Evolutionary conservation across 345 rosid species (phyloP).

Genomic region (Aegle marmelos): DNA sequence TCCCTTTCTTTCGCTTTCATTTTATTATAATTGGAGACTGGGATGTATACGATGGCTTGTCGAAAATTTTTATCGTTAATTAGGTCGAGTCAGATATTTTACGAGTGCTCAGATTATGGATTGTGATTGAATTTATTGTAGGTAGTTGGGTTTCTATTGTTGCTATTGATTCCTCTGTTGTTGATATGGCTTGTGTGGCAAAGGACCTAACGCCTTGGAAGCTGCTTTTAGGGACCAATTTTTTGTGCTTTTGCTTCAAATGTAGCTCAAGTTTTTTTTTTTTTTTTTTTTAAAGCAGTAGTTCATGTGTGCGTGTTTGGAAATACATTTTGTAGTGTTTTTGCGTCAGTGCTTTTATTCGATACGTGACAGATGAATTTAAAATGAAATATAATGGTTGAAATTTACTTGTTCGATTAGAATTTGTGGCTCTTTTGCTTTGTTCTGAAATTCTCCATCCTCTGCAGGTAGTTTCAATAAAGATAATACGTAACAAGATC

Average conservation of each 20-base stretch:
- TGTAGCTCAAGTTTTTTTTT: background rate
- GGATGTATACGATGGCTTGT: too few species aligned
- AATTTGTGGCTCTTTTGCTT: background rate
- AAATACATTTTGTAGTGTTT: background rate
- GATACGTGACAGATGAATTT: background rate
- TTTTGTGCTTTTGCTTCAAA: background rate
- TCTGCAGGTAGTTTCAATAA: constrained; percentile 75
- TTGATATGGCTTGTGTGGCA: background rate
- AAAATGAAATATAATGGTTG: too few species aligned
- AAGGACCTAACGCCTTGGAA: background rate
- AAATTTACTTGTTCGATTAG: too few species aligned
- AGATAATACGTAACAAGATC: constrained; percentile 90
- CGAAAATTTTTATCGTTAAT: background rate
- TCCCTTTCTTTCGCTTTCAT: background rate
- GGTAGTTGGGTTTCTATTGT: background rate
- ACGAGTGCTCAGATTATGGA: background rate
- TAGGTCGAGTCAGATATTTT: background rate
- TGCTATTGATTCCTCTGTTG: background rate
- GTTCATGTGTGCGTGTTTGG: background rate
- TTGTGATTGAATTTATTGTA: background rate
- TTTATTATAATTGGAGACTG: background rate
- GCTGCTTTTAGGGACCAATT: background rate
- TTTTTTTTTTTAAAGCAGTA: background rate
- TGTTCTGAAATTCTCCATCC: background rate
- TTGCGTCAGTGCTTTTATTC: background rate